Evolutionary conservation across 2,329 filamentous ascomycete genomes (phyloP).

Genomic region (Colletotrichum eleusines): DNA sequence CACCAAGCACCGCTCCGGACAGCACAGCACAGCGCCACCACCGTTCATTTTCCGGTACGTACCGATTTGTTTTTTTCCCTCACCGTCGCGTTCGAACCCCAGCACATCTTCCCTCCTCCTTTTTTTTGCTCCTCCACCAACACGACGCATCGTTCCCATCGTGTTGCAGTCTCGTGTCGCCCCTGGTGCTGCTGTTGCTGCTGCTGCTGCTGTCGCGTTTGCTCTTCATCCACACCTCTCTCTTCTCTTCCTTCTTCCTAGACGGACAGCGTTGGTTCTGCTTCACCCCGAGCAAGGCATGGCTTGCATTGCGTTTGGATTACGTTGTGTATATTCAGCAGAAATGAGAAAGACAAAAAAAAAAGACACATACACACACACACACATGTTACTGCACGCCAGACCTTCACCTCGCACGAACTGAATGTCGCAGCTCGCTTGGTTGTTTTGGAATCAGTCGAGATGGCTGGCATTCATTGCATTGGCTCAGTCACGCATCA

Average conservation of each 20-base stretch:
- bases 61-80: conserved; percentile 38
- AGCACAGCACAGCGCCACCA: not conserved
- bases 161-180: not conserved
- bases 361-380: too few relatives aligned
- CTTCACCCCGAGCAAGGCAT: not conserved
- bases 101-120: not conserved
- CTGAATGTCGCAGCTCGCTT: conserved; percentile 7
- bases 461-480: conserved; percentile 29
- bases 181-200: too few relatives aligned
- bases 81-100: conserved; percentile 15
- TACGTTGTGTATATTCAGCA: conserved; percentile 22
- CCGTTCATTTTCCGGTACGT: conserved; percentile 29
- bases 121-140: not conserved
- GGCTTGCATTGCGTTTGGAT: conserved; percentile 1
- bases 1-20: conserved; percentile 28
- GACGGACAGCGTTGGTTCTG: conserved; percentile 28
- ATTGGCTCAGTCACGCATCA: conserved; percentile 12
- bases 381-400: conserved; percentile 12
- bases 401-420: conserved; percentile 13
- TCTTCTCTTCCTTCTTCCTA: not conserved
- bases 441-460: conserved; percentile 20
- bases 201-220: conserved; percentile 16
- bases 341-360: conserved; percentile 24
- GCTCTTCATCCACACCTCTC: not conserved
- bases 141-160: conserved; percentile 20